Base-by-base conservation (phyloP, 768 basidiomycete genomes). In the Serendipita sp. region DNA sequence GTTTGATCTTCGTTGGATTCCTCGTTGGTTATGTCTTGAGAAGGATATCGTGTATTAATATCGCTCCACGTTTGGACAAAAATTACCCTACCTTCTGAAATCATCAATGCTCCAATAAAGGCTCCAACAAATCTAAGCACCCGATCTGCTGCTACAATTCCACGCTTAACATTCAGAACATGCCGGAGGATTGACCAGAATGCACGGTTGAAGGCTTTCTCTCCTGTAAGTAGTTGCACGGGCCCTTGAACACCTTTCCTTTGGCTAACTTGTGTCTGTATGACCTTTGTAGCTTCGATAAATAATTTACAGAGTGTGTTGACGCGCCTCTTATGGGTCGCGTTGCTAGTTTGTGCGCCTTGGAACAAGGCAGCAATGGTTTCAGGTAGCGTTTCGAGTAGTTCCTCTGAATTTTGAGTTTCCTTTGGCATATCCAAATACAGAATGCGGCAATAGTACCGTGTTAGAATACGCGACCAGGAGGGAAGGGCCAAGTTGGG, bases 291-390 rank as follows among this genome's bases (percentile, higher is more conserved):
- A 8, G 85, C 85, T 64, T 86, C 79, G 3, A 74, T 65, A 65
- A 93, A 91, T 46, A 94, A 74, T 73, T 91, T 91, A 77, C 89
- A 79, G 2, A 96, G 80, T 0, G 84, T 83, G 51, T 90, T 85
- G 63, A 85, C 77, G 74, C 95, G 94, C 78, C 96, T 96, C 67
- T 86, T 84, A 73, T 97, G 93, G 72, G 90, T 92, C 7, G 88
- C 84, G 13, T 78, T 74, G 0, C 85, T 83, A 5, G 72, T 75
- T 72, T 93, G 90, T 0, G 79, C 88, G 74, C 94, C 88, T 35
- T 88, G 83, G 67, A 94, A 89, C 51, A 92, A 88, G 38, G 80
- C 82, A 23, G 82, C 80, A 23, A 89, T 69, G 15, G 56, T 34
- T n/a, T 60, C 16, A 10, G 23, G 56, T 8, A 60, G 34, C 28